Base-by-base conservation (phyloP, 495 filamentous ascomycete species). In the Penicillium argentinense region DNA sequence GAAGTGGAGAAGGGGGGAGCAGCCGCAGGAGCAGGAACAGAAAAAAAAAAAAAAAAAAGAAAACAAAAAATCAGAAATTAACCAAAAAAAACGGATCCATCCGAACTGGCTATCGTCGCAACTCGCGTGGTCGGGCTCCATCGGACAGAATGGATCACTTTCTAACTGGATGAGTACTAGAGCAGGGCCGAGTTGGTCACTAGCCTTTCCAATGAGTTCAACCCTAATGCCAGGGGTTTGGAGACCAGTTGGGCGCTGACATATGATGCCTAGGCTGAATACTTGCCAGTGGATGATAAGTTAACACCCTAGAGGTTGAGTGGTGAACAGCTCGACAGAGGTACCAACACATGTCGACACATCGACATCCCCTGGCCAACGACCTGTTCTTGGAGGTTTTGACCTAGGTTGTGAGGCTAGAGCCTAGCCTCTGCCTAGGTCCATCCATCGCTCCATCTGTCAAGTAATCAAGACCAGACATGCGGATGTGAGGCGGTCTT, bases 21-120 rank as follows among this genome's bases (percentile, higher is more conserved):
- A 63, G 53, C 60, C 57, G 51, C 56, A 65, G 62, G 59, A 54
- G 57, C 59, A 55, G 45, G n/a, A n/a, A n/a, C n/a, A n/a, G n/a
- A n/a, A n/a, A n/a, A n/a, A n/a, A n/a, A n/a, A n/a, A n/a, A n/a
- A n/a, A n/a, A n/a, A n/a, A n/a, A n/a, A n/a, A n/a, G n/a, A n/a
- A n/a, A n/a, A n/a, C n/a, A n/a, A n/a, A n/a, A n/a, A n/a, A n/a
- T n/a, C n/a, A n/a, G n/a, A n/a, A n/a, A n/a, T n/a, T n/a, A n/a
- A n/a, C n/a, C n/a, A n/a, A n/a, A n/a, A n/a, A n/a, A 55, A 51
- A 54, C 56, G 58, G 61, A 62, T 59, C 48, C 47, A 52, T 59
- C 62, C 55, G 61, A 59, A 51, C 41, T 43, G 45, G 29, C 39
- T 34, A 32, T 47, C n/a, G n/a, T n/a, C 29, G 34, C 44, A 39